phyloP scores from a whole-genome alignment of 805 yeast species.

The Geotrichum ghanense region DNA sequence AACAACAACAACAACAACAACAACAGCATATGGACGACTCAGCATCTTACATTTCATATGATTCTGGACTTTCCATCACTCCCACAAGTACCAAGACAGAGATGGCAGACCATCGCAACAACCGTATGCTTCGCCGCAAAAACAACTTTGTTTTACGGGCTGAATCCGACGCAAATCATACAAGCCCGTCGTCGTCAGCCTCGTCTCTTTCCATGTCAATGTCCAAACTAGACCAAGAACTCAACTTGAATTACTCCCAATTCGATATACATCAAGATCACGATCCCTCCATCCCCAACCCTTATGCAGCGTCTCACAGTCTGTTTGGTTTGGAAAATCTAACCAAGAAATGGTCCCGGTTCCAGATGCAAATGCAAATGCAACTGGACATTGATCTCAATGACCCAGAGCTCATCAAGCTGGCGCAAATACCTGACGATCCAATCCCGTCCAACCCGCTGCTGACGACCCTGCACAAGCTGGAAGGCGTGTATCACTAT shows the following conservation, averaged over 20 bases:
- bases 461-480: background rate
- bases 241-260: background rate
- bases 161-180: background rate
- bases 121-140: background rate
- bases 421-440: no score
- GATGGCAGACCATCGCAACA: background rate
- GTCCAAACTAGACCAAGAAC: background rate
- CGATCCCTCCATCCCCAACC: background rate
- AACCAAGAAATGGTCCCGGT: background rate
- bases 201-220: background rate
- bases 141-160: background rate
- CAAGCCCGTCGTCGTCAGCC: background rate
- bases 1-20: no score
- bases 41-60: background rate
- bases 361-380: no score
- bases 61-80: background rate
- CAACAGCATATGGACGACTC: no score
- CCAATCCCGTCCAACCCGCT: background rate
- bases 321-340: background rate
- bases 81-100: background rate
- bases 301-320: background rate
- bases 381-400: no score
- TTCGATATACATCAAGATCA: background rate
- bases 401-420: no score
- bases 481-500: background rate